phyloP scores from a whole-genome alignment of 805 yeast genomes.

The Torulaspora indica region DNA sequence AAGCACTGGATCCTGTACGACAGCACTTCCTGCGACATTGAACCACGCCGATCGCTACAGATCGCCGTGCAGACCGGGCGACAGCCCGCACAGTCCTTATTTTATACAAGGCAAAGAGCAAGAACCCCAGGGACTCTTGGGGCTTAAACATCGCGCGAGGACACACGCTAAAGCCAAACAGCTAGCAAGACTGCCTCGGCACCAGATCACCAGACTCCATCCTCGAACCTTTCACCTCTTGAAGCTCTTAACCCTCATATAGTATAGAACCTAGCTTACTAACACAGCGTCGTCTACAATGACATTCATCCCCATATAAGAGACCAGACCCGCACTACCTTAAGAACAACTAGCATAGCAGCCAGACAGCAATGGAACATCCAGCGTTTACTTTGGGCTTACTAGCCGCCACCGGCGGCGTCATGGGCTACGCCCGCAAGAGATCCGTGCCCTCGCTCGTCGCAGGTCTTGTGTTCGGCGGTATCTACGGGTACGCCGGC shows the following conservation, averaged over 20 bases:
- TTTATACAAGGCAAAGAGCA: not conserved
- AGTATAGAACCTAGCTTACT: not conserved
- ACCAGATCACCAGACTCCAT: too few species aligned
- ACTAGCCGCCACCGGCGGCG: slow-evolving; percentile 64
- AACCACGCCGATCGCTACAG: not conserved
- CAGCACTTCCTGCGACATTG: slow-evolving; percentile 6
- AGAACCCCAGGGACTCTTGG: not conserved
- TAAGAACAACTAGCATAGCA: too few species aligned
- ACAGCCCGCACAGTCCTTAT: not conserved
- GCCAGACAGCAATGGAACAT: slow-evolving; percentile 76
- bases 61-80: not conserved
- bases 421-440: slow-evolving; percentile 62
- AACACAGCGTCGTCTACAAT: not conserved
- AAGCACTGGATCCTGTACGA: slow-evolving; percentile 45
- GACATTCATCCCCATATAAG: not conserved
- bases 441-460: slow-evolving; percentile 73
- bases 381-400: slow-evolving; percentile 71
- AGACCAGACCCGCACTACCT: too few species aligned
- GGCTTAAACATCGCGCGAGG: not conserved
- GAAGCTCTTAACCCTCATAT: not conserved
- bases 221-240: too few species aligned
- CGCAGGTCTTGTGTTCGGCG: slow-evolving; percentile 65
- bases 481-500: slow-evolving; percentile 64
- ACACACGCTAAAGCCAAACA: not conserved
- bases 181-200: too few species aligned